These are phyloP conservation scores for Penicillium desertorum DNA, from an alignment of 495 filamentous ascomycete species.

Conservation along the genomic window DNA sequence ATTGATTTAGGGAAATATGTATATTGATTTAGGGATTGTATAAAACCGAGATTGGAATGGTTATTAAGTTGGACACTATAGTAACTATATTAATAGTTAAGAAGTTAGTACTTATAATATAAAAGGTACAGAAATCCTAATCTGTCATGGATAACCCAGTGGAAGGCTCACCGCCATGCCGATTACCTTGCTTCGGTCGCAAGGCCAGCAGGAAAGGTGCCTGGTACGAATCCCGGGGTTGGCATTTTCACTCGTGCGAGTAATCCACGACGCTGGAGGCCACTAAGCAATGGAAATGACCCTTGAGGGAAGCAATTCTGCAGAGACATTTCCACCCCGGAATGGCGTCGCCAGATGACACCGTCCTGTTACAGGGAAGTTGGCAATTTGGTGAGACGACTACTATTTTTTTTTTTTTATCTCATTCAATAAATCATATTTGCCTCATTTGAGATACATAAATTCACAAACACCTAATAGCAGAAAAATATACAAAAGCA, in stretches of 20 bases:
- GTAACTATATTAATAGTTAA: background rate
- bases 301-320: slow-evolving; percentile 67
- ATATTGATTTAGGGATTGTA: too few relatives aligned
- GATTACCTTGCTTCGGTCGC: slow-evolving; percentile 43
- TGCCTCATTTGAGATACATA: background rate
- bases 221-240: slow-evolving; percentile 62
- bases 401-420: slow-evolving; percentile 14
- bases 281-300: slow-evolving; percentile 63
- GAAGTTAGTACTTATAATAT: background rate
- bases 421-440: too few relatives aligned
- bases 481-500: slow-evolving; percentile 2
- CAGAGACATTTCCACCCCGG: slow-evolving; percentile 61
- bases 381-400: slow-evolving; percentile 46
- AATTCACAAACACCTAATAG: background rate
- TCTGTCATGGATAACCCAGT: slow-evolving; percentile 53
- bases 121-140: slow-evolving; percentile 10
- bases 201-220: slow-evolving; percentile 51
- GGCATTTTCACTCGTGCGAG: slow-evolving; percentile 56
- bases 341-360: slow-evolving; percentile 61
- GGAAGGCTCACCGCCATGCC: slow-evolving; percentile 45
- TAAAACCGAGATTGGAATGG: too few relatives aligned
- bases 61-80: too few relatives aligned
- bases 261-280: slow-evolving; percentile 58
- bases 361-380: slow-evolving; percentile 47
- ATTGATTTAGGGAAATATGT: too few relatives aligned